phyloP scores from a whole-genome alignment of 2,329 filamentous ascomycete genomes.

The Graphilbum sp. region DNA sequence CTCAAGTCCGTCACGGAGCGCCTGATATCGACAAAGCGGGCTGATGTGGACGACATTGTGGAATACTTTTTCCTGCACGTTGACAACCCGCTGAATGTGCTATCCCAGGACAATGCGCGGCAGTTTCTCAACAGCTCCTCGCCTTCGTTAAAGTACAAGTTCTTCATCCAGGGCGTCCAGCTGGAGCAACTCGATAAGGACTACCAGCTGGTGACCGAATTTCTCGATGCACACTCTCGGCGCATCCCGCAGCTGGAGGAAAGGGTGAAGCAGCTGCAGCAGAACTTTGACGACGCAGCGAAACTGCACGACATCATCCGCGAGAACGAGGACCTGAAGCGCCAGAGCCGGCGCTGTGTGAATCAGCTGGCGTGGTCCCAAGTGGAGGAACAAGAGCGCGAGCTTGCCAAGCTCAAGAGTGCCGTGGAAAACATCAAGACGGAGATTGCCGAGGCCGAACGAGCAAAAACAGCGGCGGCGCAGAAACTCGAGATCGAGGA shows the following conservation, averaged over 20 bases:
- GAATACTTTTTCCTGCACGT: constrained; percentile 90
- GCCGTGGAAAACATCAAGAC: constrained; percentile 21
- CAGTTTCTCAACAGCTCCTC: constrained; percentile 82
- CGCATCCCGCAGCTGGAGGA: constrained; percentile 45
- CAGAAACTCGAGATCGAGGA: constrained; percentile 29
- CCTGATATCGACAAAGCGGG: constrained; percentile 65
- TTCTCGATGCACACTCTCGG: constrained; percentile 52
- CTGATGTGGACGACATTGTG: constrained; percentile 79
- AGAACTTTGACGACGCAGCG: constrained; percentile 42
- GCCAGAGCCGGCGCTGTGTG: constrained; percentile 39
- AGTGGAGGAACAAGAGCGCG: constrained; percentile 57
- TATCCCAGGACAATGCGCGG: constrained; percentile 88
- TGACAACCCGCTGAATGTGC: constrained; percentile 88
- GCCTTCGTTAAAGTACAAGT: constrained; percentile 79
- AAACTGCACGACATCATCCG: constrained; percentile 48
- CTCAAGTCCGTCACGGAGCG: constrained; percentile 58
- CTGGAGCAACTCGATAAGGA: constrained; percentile 84
- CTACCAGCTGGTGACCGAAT: constrained; percentile 70
- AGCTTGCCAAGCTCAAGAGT: constrained; percentile 21
- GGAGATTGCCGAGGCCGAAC: constrained; percentile 24
- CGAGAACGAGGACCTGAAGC: constrained; percentile 48
- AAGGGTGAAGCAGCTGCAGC: constrained; percentile 46
- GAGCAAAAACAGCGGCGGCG: constrained; percentile 27
- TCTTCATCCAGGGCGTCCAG: constrained; percentile 89
- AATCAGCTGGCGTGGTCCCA: constrained; percentile 75